Evolutionary conservation across 345 rosid genomes (phyloP).

Genomic region (Populus tremula): DNA sequence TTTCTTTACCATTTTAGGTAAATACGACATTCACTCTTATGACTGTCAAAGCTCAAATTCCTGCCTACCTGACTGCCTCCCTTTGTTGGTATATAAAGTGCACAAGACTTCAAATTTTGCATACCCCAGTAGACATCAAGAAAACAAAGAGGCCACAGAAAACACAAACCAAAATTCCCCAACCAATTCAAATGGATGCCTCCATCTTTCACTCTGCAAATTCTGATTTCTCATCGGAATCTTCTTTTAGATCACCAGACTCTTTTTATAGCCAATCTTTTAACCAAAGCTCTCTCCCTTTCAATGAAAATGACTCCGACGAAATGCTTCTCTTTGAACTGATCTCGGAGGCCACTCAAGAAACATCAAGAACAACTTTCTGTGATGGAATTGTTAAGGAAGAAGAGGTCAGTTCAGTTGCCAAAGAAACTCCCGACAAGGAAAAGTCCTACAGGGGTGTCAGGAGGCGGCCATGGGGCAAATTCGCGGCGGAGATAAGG

Average conservation of each 20-base stretch:
- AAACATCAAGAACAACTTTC: conserved; percentile 18
- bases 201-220: conserved; percentile 37
- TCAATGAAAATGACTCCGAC: conserved; percentile 87
- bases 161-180: neutral
- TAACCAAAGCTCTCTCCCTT: conserved; percentile 51
- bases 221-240: conserved; percentile 57
- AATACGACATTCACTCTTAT: neutral
- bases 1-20: neutral
- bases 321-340: conserved; percentile 83
- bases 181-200: conserved; percentile 39
- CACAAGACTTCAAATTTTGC: conserved; percentile 9
- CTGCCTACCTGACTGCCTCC: neutral
- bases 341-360: conserved; percentile 44
- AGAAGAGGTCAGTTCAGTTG: conserved; percentile 49
- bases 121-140: neutral
- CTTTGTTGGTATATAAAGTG: conserved; percentile 26
- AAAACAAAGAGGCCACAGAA: conserved; percentile 6
- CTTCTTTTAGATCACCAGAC: conserved; percentile 51
- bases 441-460: conserved; percentile 66
- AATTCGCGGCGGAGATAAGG: conserved; percentile 76
- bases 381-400: conserved; percentile 27
- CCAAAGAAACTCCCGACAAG: conserved; percentile 27
- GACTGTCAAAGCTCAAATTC: neutral
- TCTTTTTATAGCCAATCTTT: conserved; percentile 33
- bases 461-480: conserved; percentile 77